Base-by-base conservation (phyloP, 2,329 filamentous ascomycete genomes). In the Clathrospora elynae region DNA sequence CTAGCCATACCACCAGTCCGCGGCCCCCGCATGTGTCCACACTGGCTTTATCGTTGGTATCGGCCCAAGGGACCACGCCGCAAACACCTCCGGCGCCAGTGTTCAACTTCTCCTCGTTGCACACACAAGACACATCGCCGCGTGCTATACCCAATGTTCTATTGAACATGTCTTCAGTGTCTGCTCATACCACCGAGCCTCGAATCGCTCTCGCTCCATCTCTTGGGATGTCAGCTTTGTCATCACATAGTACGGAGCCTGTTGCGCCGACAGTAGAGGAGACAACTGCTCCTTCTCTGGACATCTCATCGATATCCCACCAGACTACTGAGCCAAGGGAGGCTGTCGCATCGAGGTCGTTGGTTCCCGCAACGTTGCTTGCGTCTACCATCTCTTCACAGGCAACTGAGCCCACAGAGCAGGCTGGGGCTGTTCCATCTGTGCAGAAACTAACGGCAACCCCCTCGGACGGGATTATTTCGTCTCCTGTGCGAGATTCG, bases 351-450 rank as follows among this genome's bases (percentile, higher is more conserved):
- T 31, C 50, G 7, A 68, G 53, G 22, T 41, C 47, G 11, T 36
- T 58, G 18, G 43, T 38, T 20, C 39, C 54, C 18, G 42, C 44
- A 20, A 50, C 53, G n/a, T 44, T 70, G 11, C 46, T 54, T 25
- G 59, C 63, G 23, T 68, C 67, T 23, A 49, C 52, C 7, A 51
- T 70, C 17, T 55, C 57, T 29, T 49, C 60, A 19, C 63, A 69
- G 40, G 49, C 55, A 23, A 60, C 60, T 9, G 62, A 59, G 37
- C 59, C 62, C 11, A 23, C 37, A 13, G 48, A 50, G 24, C 41
- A 41, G n/a, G 33, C 17, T 14, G 38, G 40, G 23, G 1, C 37
- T 20, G 34, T 14, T 11, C n/a, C 32, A 10, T 19, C 16, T 16
- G 26, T 34, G 17, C 24, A 34, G 12, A 25, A 32, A 2, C 35